Base-by-base conservation (phyloP, 257 asterid genomes). In the Nicotiana benthamiana region DNA sequence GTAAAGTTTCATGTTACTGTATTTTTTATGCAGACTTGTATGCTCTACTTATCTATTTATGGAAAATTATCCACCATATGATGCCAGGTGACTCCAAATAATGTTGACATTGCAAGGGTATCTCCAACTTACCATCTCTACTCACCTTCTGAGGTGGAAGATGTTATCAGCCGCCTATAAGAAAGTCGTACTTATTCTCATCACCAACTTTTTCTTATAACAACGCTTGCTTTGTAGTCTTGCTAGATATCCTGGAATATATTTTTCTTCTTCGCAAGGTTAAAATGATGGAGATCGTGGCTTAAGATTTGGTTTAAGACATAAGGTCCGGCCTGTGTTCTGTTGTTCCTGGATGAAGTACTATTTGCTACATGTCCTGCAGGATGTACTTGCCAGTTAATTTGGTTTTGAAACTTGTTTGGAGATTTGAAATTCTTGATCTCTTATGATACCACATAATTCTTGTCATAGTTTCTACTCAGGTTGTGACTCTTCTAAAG, bases 71-170 rank as follows among this genome's bases (percentile, higher is more conserved):
- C 56, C 56, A 3, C 27, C 18, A 20, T 56, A 15, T 81, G 56
- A 36, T 90, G 15, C 64, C 89, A 93, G 97, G 97, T 93, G 76
- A 92, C 96, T 1, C 95, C 98, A 56, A 94, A 90, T 87, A 92
- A 92, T 60, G 98, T 94, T 5, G 97, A 94, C 52, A 94, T 94
- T 65, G 94, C 98, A 1, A 92, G 90, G 92, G 98, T 94, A 24
- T 82, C 97, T 2, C 96, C 97, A 40, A 87, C 89, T 3, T 94
- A 92, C 88, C 97, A 94, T 86, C 94, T 92, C 9, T 92, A 90
- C 88, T 61, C 94, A 61, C 96, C 96, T 43, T 67, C 94, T n/a
- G 96, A 92, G 83, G 95, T 93, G 32, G 98, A 93, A 88, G 92
- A 85, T 51, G 98, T 93, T 66, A 91, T 94, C 79, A 84, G 62